A percentile compares a stretch with the other conserved stretches of the same genome.
These are phyloP conservation scores for Alternaria gaisen DNA, from an alignment of 2,329 filamentous ascomycete genomes.

Conservation along the genomic window DNA sequence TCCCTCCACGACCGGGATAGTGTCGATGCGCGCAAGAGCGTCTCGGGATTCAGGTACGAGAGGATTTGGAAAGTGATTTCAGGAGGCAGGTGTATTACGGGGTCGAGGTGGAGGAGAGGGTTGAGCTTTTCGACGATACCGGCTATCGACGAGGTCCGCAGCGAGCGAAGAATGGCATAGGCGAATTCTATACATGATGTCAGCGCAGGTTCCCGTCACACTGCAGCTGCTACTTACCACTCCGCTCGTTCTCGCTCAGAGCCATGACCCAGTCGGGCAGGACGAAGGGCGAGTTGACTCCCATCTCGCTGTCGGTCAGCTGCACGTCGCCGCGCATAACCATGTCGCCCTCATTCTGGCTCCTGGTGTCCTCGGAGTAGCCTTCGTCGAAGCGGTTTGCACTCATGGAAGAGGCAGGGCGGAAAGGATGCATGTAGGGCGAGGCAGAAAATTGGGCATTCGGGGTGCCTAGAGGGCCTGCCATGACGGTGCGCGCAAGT, in stretches of 20 bases:
- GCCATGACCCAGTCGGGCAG: conserved; percentile 65
- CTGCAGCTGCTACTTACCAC: conserved; percentile 54
- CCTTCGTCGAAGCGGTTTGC: conserved; percentile 74
- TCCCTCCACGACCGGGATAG: conserved; percentile 84
- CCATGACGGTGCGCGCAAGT: conserved; percentile 38
- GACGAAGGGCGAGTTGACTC: conserved; percentile 43
- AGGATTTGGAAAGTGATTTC: conserved; percentile 93
- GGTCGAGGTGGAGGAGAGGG: conserved; percentile 91
- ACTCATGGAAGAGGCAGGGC: conserved; percentile 48
- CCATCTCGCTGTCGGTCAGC: conserved; percentile 47
- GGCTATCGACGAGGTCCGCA: conserved; percentile 82
- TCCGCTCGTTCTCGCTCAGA: conserved; percentile 63
- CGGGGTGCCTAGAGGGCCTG: conserved; percentile 38
- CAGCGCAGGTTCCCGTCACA: conserved; percentile 2
- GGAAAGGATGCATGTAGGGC: conserved; percentile 49
- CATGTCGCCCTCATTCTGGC: conserved; percentile 55
- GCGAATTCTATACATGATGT: conserved; percentile 71
- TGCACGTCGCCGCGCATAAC: conserved; percentile 49
- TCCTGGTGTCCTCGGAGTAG: conserved; percentile 79
- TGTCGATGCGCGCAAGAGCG: conserved; percentile 79
- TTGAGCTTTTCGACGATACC: conserved; percentile 82
- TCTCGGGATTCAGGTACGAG: conserved; percentile 81
- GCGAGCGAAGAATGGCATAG: conserved; percentile 77
- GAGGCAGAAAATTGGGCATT: conserved; percentile 40
- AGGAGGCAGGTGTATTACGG: conserved; percentile 82